These are phyloP conservation scores for Aspergillus saccharolyticus DNA, from an alignment of 495 filamentous ascomycete species.

Conservation along the genomic window DNA sequence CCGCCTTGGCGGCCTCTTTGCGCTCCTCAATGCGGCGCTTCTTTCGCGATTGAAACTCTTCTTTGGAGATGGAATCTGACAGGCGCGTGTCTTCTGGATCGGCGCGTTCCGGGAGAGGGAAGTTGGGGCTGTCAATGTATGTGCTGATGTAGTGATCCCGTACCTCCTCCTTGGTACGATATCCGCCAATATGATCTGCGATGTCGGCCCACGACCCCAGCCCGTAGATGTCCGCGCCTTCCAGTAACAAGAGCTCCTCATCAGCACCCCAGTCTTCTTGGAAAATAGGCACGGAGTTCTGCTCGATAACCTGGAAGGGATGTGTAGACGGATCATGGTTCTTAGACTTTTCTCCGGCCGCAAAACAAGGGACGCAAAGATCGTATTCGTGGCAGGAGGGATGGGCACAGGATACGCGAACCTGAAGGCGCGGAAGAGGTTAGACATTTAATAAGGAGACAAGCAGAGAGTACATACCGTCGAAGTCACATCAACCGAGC, in stretches of 20 bases:
- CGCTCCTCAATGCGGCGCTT: slow-evolving; percentile 91
- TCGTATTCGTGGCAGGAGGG: slow-evolving; percentile 87
- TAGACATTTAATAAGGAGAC: not conserved
- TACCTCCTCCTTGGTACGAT: slow-evolving; percentile 89
- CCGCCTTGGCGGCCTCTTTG: slow-evolving; percentile 81
- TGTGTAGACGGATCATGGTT: slow-evolving; percentile 83
- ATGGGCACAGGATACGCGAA: slow-evolving; percentile 88
- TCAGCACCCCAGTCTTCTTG: slow-evolving; percentile 94
- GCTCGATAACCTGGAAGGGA: slow-evolving; percentile 89
- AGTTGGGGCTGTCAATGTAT: slow-evolving; percentile 75
- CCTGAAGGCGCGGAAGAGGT: slow-evolving; percentile 44
- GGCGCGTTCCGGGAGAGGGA: slow-evolving; percentile 79
- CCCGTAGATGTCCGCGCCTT: slow-evolving; percentile 96
- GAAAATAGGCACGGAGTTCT: slow-evolving; percentile 96
- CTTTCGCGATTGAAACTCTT: slow-evolving; percentile 90
- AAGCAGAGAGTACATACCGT: slow-evolving; percentile 54
- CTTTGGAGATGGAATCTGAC: slow-evolving; percentile 72
- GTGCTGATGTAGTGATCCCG: slow-evolving; percentile 86
- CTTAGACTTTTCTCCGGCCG: slow-evolving; percentile 66
- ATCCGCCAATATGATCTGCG: slow-evolving; percentile 95
- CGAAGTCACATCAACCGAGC: slow-evolving; percentile 89
- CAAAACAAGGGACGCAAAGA: slow-evolving; percentile 93
- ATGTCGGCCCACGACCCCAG: slow-evolving; percentile 97
- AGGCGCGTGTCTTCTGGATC: slow-evolving; percentile 75
- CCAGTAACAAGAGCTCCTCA: slow-evolving; percentile 85